Evolutionary conservation across 805 yeast genomes (phyloP).

Genomic region (Lachancea fermentati): DNA sequence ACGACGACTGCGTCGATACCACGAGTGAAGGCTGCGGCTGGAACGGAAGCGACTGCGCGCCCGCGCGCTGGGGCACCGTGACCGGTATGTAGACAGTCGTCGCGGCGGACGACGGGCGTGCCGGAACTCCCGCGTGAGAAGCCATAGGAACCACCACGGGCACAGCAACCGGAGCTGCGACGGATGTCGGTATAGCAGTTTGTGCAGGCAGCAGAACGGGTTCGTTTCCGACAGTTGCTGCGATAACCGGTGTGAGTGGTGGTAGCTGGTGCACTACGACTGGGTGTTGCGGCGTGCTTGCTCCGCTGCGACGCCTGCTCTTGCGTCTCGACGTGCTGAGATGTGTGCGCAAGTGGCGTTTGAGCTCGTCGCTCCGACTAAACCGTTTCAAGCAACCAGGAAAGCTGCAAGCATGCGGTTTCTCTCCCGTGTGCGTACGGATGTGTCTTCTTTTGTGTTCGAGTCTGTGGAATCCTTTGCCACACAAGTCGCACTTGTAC

Average conservation of each 20-base stretch:
- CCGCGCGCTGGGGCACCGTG: slow-evolving; percentile 11
- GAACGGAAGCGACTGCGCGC: slow-evolving; percentile 5
- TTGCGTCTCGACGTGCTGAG: slow-evolving; percentile 29
- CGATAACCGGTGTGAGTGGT: slow-evolving; percentile 2
- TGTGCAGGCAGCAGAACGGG: background rate
- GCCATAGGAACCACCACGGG: slow-evolving; percentile 11
- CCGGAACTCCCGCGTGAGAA: background rate
- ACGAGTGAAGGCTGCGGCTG: slow-evolving; percentile 2
- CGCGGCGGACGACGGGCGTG: background rate
- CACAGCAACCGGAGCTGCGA: slow-evolving; percentile 5
- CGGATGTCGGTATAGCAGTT: background rate
- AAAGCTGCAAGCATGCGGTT: slow-evolving; percentile 78
- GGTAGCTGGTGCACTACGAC: slow-evolving; percentile 9
- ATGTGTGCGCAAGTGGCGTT: slow-evolving; percentile 81
- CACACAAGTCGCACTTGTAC: slow-evolving; percentile 78
- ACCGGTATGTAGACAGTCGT: slow-evolving; percentile 1
- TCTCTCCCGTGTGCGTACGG: slow-evolving; percentile 90
- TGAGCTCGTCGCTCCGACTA: slow-evolving; percentile 76
- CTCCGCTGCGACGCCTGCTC: slow-evolving; percentile 3
- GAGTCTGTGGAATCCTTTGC: slow-evolving; percentile 77
- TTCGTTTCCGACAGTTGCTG: background rate
- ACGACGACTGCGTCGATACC: slow-evolving; percentile 1
- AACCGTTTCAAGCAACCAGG: slow-evolving; percentile 83
- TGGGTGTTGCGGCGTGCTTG: slow-evolving; percentile 5
- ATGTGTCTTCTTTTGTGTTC: slow-evolving; percentile 92